phyloP scores from a whole-genome alignment of 2,329 filamentous ascomycete genomes.

The Sporothrix brunneoviolacea region DNA sequence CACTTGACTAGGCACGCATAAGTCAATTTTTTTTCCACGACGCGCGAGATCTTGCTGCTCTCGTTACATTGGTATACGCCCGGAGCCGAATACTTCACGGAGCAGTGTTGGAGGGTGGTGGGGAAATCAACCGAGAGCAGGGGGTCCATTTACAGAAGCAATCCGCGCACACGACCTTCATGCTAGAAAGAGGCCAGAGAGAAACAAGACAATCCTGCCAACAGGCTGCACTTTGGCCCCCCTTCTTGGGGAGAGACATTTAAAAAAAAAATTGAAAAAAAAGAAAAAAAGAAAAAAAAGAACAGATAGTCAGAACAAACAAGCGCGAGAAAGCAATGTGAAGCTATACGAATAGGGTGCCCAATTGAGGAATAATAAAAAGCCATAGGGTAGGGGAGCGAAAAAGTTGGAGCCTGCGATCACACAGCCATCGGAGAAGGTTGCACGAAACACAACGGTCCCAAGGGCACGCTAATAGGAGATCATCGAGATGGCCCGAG shows the following conservation, averaged over 20 bases:
- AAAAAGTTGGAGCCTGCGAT: too few relatives aligned
- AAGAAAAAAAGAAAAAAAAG: background rate
- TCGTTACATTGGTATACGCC: too few relatives aligned
- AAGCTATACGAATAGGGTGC: too few relatives aligned
- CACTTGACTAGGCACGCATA: too few relatives aligned
- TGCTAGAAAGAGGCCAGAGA: too few relatives aligned
- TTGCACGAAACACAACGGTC: constrained; percentile 2
- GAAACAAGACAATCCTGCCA: too few relatives aligned
- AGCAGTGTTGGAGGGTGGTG: background rate
- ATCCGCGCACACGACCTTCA: constrained; percentile 2
- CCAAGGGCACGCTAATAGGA: constrained; percentile 1
- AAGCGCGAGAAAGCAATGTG: too few relatives aligned
- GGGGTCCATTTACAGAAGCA: constrained; percentile 9
- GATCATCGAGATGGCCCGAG: constrained; percentile 7
- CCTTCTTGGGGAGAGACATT: too few relatives aligned
- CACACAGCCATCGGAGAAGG: background rate
- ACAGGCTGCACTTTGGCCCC: too few relatives aligned
- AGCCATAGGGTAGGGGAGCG: background rate
- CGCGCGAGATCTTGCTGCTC: too few relatives aligned
- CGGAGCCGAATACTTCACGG: too few relatives aligned
- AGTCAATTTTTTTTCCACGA: too few relatives aligned
- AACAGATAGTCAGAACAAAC: background rate
- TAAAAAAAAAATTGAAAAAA: background rate
- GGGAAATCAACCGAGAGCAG: background rate
- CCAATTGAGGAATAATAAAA: background rate